Evolutionary conservation across 352 stramenopile genomes (phyloP).

Genomic region (Pythium coloratum): DNA sequence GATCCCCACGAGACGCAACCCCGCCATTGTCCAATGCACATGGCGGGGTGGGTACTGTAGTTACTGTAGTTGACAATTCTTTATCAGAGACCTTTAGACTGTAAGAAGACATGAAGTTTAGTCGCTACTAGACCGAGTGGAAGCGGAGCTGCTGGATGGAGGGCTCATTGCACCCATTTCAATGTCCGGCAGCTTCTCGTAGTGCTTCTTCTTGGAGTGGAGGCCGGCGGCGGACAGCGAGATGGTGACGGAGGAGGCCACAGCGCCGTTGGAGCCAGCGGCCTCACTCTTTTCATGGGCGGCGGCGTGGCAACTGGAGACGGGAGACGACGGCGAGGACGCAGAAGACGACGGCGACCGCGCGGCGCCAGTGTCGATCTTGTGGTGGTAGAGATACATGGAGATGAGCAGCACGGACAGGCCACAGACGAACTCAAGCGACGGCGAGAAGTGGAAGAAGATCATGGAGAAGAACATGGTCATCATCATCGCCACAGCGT

Average conservation of each 20-base stretch:
- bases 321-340: slow-evolving; percentile 21
- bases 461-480: slow-evolving; percentile 87
- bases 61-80: not conserved
- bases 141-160: slow-evolving; percentile 6
- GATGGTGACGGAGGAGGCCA: slow-evolving; percentile 16
- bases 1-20: not conserved
- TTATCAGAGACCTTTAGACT: slow-evolving; percentile 1
- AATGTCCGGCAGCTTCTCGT: slow-evolving; percentile 53
- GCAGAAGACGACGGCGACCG: slow-evolving; percentile 14
- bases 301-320: slow-evolving; percentile 7
- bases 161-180: slow-evolving; percentile 24
- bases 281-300: slow-evolving; percentile 8
- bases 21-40: slow-evolving; percentile 14
- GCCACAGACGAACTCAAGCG: slow-evolving; percentile 82
- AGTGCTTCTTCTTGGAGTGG: slow-evolving; percentile 61
- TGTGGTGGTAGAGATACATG: slow-evolving; percentile 89
- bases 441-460: slow-evolving; percentile 82
- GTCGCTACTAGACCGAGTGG: slow-evolving; percentile 4
- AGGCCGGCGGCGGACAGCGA: slow-evolving; percentile 26
- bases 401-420: slow-evolving; percentile 80
- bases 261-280: slow-evolving; percentile 9
- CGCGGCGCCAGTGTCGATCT: slow-evolving; percentile 30
- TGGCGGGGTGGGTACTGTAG: not conserved
- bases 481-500: slow-evolving; percentile 88
- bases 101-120: not conserved